Evolutionary conservation across 371 early-diverging fungal species (phyloP).

Genomic region (Choanephora cucurbitarum): DNA sequence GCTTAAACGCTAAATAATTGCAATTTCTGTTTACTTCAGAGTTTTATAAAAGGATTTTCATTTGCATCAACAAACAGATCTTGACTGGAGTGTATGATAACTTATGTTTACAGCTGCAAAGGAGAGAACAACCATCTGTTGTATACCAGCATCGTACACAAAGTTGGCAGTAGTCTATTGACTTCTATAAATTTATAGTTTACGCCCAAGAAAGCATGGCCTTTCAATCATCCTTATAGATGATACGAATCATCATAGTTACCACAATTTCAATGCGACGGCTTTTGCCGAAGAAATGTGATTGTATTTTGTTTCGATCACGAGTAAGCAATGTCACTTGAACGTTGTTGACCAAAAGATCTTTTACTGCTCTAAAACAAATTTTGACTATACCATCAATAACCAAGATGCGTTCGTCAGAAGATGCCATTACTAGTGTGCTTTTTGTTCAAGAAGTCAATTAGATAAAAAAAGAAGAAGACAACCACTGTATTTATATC

Average conservation of each 20-base stretch:
- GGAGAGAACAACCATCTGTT: slow-evolving; percentile 40
- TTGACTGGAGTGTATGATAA: slow-evolving; percentile 11
- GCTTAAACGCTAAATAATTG: slow-evolving; percentile 30
- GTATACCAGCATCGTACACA: slow-evolving; percentile 33
- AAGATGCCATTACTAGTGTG: too few relatives aligned
- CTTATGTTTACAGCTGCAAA: slow-evolving; percentile 14
- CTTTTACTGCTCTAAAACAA: slow-evolving; percentile 17
- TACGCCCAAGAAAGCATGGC: slow-evolving; percentile 29
- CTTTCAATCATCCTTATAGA: slow-evolving; percentile 21
- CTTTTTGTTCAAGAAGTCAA: too few relatives aligned
- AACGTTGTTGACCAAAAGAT: slow-evolving; percentile 18
- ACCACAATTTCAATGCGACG: slow-evolving; percentile 21
- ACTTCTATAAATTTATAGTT: background rate
- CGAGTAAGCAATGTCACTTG: slow-evolving; percentile 27
- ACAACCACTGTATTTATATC: too few relatives aligned
- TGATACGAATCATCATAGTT: slow-evolving; percentile 24
- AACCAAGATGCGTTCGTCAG: slow-evolving; percentile 25
- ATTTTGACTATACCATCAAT: slow-evolving; percentile 38
- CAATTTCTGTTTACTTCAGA: slow-evolving; percentile 26
- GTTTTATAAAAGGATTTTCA: slow-evolving; percentile 27
- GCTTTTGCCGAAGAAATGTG: slow-evolving; percentile 7
- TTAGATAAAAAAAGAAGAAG: too few relatives aligned
- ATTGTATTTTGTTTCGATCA: slow-evolving; percentile 17
- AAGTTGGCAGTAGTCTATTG: slow-evolving; percentile 13
- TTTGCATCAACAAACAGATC: slow-evolving; percentile 13